phyloP scores from a whole-genome alignment of 2,329 filamentous ascomycete genomes.

The Aspergillus sp. region DNA sequence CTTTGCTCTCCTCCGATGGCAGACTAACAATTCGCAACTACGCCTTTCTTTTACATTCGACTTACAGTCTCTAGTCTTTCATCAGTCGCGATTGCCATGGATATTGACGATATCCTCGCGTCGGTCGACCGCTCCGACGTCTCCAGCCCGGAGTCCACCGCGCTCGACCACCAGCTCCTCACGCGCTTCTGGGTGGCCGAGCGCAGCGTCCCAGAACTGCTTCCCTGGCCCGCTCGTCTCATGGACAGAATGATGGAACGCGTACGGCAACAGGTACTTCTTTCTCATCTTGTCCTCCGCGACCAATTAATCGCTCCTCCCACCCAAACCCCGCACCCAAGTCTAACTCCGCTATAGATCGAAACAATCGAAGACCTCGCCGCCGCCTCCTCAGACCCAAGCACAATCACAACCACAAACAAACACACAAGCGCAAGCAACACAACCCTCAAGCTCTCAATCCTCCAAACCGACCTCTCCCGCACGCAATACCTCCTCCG shows the following conservation, averaged over 20 bases:
- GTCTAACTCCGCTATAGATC: constrained; percentile 49
- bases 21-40: background rate
- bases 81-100: constrained; percentile 56
- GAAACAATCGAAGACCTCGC: constrained; percentile 68
- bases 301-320: background rate
- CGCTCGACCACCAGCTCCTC: constrained; percentile 78
- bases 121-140: constrained; percentile 68
- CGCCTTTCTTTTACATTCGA: background rate
- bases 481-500: constrained; percentile 90
- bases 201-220: constrained; percentile 83
- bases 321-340: background rate
- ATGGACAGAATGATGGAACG: constrained; percentile 81
- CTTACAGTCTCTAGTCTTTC: background rate
- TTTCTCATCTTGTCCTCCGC: background rate
- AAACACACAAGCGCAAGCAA: constrained; percentile 84
- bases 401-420: constrained; percentile 56
- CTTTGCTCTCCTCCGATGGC: constrained; percentile 15
- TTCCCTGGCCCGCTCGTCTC: constrained; percentile 75
- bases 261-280: constrained; percentile 63
- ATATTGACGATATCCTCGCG: constrained; percentile 79
- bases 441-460: constrained; percentile 89
- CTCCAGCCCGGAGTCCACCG: constrained; percentile 41
- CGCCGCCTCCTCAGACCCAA: constrained; percentile 47
- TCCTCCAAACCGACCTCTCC: constrained; percentile 95
- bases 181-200: constrained; percentile 95